phyloP scores from a whole-genome alignment of 75 land plant species.

The Sequoiadendron giganteum region DNA sequence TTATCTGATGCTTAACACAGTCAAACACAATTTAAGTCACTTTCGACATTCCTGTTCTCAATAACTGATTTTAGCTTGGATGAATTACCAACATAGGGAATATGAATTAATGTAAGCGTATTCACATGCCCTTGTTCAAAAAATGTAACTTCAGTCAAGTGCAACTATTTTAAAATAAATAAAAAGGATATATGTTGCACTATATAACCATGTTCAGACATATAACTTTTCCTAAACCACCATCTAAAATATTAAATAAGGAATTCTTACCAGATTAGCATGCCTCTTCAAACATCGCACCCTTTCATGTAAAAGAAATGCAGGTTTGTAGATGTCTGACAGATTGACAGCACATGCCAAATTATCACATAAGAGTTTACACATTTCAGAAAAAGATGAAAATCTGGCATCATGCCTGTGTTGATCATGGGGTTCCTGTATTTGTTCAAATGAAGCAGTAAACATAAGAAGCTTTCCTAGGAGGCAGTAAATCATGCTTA shows the following conservation, averaged over 20 bases:
- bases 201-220: not conserved
- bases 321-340: not conserved
- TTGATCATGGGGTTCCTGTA: slow-evolving; percentile 3
- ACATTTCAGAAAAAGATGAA: not conserved
- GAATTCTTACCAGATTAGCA: not conserved
- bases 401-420: not conserved
- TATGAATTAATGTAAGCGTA: not conserved
- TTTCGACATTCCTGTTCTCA: not conserved
- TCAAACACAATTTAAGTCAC: not conserved
- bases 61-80: not conserved
- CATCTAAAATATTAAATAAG: not conserved
- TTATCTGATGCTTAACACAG: not conserved
- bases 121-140: not conserved
- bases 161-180: not conserved
- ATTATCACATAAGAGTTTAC: not conserved
- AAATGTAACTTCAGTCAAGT: not conserved
- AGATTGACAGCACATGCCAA: not conserved
- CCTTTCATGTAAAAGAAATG: not conserved
- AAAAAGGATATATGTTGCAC: not conserved
- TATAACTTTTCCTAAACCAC: not conserved
- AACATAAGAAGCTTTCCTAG: not conserved
- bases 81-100: not conserved
- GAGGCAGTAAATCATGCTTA: not conserved
- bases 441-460: not conserved
- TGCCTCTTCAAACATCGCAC: not conserved